phyloP scores from a whole-genome alignment of 2,329 filamentous ascomycete genomes.

The Calonectria hongkongensis region DNA sequence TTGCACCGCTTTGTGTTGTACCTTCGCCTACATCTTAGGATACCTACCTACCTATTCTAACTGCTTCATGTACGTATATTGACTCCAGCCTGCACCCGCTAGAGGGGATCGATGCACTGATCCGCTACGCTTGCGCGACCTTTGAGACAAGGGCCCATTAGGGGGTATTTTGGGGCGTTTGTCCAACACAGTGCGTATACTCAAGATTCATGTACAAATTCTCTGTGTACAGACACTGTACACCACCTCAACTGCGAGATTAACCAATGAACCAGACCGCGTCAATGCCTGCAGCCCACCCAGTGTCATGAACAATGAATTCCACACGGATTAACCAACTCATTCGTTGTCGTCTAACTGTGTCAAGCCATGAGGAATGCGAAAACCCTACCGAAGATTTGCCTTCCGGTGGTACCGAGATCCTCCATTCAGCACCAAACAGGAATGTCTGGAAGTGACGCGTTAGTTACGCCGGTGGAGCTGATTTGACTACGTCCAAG shows the following conservation, averaged over 20 bases:
- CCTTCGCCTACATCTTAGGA: background rate
- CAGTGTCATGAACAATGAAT: too few relatives aligned
- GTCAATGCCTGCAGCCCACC: background rate
- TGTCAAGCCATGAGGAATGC: background rate
- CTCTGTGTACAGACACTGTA: background rate
- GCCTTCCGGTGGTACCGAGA: slow-evolving; percentile 30
- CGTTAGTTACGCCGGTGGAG: background rate
- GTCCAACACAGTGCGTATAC: background rate
- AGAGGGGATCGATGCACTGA: slow-evolving; percentile 1
- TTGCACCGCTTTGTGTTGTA: background rate
- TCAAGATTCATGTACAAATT: background rate
- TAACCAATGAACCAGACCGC: background rate
- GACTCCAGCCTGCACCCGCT: background rate
- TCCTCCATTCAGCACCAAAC: too few relatives aligned
- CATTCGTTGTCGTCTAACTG: background rate
- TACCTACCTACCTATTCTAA: background rate
- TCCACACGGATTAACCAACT: background rate
- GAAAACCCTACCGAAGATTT: background rate
- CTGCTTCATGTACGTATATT: background rate
- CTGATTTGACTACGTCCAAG: background rate
- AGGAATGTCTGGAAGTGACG: background rate
- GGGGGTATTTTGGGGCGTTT: background rate
- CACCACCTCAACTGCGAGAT: background rate
- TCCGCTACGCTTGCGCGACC: background rate
- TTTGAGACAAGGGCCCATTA: background rate